These are phyloP conservation scores for Tremellales sp. DNA, from an alignment of 1,284 basidiomycete genomes.

Conservation along the genomic window DNA sequence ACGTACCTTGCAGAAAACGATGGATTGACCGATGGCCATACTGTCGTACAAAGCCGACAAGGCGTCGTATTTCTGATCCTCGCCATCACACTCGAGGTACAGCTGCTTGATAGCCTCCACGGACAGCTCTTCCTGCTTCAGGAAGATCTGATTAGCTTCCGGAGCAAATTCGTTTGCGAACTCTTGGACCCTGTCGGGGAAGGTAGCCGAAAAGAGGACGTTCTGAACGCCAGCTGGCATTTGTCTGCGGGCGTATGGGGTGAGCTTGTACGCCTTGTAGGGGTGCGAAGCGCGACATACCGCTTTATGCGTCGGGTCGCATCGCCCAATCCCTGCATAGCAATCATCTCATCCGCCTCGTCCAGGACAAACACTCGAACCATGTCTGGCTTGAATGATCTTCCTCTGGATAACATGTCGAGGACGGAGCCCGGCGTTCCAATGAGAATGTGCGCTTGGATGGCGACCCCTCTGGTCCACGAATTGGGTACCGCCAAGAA, in stretches of 20 bases:
- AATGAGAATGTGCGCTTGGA: conserved; percentile 87
- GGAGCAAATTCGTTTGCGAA: conserved; percentile 93
- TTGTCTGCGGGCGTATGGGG: conserved; percentile 27
- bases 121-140: conserved; percentile 89
- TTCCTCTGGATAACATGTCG: conserved; percentile 62
- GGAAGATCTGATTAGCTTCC: conserved; percentile 90
- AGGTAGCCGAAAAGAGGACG: conserved; percentile 96
- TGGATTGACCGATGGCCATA: conserved; percentile 92
- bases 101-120: conserved; percentile 96
- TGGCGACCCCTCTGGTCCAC: conserved; percentile 49
- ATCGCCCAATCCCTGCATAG: conserved; percentile 92
- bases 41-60: conserved; percentile 86
- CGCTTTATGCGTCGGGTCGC: conserved; percentile 94
- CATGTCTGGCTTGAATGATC: conserved; percentile 61
- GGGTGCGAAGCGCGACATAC: conserved; percentile 52
- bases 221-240: conserved; percentile 63
- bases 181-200: conserved; percentile 84
- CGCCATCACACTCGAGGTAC: conserved; percentile 89
- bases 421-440: conserved; percentile 95
- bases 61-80: conserved; percentile 93
- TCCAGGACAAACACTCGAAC: conserved; percentile 95
- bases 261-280: conserved; percentile 1
- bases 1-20: conserved; percentile 87
- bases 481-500: conserved; percentile 92
- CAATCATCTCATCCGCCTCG: conserved; percentile 99